Percentiles rank a stretch among this genome's conserved stretches.
Conservation (phyloP, 148 eudicot genomes). For the Pouteria glomerata region DNA sequence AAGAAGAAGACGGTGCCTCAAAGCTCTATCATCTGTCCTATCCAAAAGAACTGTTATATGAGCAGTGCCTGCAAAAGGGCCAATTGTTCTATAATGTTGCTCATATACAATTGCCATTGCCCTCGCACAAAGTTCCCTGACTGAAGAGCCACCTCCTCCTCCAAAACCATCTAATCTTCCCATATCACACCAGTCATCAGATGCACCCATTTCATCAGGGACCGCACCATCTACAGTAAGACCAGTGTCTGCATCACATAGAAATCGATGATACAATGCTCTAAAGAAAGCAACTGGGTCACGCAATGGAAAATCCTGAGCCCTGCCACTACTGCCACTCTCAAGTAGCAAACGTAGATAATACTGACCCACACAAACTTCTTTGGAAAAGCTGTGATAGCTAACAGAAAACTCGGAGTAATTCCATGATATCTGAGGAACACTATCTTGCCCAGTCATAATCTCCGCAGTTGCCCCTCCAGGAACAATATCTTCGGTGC, state of each 20-base stretch:
- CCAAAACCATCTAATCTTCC: slow-evolving; percentile 99
- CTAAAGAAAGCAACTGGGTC: slow-evolving; percentile 96
- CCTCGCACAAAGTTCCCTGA: slow-evolving; percentile 95
- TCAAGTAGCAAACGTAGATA: slow-evolving; percentile 94
- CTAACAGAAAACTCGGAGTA: slow-evolving; percentile 86
- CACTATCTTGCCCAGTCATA: slow-evolving; percentile 47
- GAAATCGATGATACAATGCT: slow-evolving; percentile 90
- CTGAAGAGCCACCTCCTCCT: slow-evolving; percentile 93
- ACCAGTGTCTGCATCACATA: slow-evolving; percentile 94
- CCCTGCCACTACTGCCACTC: slow-evolving; percentile 73
- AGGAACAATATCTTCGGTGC: slow-evolving; percentile 89
- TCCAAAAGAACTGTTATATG: slow-evolving; percentile 91
- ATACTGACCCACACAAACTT: slow-evolving; percentile 99
- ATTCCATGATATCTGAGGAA: slow-evolving; percentile 95
- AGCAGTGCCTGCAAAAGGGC: slow-evolving; percentile 94
- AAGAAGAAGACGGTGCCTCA: slow-evolving; percentile 94
- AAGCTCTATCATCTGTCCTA: slow-evolving; percentile 93
- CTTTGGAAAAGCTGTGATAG: slow-evolving; percentile 88
- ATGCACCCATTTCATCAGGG: slow-evolving; percentile 93
- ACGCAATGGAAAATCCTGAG: slow-evolving; percentile 90
- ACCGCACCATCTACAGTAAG: slow-evolving; percentile 94
- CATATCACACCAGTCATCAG: slow-evolving; percentile 99
- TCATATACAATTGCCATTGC: slow-evolving; percentile 99
- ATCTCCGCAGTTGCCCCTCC: slow-evolving; percentile 46
- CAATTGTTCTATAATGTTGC: slow-evolving; percentile 69